phyloP scores from a whole-genome alignment of 169 alveolate species.

The Neospora caninum region DNA sequence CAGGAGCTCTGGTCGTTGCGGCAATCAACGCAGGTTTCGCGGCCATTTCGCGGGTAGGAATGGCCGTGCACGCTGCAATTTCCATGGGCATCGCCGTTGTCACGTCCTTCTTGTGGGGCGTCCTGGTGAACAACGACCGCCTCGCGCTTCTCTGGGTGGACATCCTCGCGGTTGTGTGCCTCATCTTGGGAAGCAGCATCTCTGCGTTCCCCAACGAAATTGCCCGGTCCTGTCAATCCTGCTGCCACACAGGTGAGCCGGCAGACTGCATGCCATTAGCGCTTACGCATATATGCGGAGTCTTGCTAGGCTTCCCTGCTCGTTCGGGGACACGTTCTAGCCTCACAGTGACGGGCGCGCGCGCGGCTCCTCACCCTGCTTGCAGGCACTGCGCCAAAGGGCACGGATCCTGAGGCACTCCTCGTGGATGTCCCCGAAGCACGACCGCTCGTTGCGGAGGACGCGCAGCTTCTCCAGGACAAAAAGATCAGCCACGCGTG shows the following conservation, averaged over 20 bases:
- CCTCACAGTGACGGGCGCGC: no score
- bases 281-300: no score
- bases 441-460: neutral
- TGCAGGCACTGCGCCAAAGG: neutral
- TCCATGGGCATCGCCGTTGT: slow-evolving; percentile 41
- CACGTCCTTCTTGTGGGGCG: slow-evolving; percentile 45
- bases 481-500: neutral
- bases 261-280: no score
- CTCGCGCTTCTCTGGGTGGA: slow-evolving; percentile 29
- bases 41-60: slow-evolving; percentile 39
- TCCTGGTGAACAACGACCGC: slow-evolving; percentile 26
- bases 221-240: neutral
- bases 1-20: slow-evolving; percentile 10
- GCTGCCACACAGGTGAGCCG: neutral
- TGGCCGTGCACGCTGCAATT: slow-evolving; percentile 29
- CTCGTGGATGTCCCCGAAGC: neutral
- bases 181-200: slow-evolving; percentile 10
- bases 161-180: slow-evolving; percentile 6
- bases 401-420: neutral
- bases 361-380: neutral
- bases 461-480: neutral
- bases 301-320: no score
- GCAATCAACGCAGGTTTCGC: slow-evolving; percentile 29
- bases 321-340: no score
- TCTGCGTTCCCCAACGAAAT: slow-evolving; percentile 8